Percentiles rank a stretch among this genome's conserved stretches.
These are phyloP conservation scores for Geotrichum macrosporum DNA, from an alignment of 1,139 yeast species.

Conservation along the genomic window DNA sequence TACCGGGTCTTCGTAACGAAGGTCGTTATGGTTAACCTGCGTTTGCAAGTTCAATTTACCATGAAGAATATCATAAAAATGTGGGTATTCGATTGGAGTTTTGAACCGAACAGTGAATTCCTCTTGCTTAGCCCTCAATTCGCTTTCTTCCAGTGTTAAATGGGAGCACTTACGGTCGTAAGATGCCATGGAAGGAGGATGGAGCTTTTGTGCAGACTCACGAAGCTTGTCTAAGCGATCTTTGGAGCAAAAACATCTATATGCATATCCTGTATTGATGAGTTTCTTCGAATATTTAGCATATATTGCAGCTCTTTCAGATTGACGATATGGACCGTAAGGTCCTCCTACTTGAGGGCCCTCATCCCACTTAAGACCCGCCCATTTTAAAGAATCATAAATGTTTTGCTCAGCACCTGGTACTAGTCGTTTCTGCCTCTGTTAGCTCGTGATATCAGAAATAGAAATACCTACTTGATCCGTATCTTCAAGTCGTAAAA, in stretches of 20 bases:
- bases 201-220: conserved; percentile 64
- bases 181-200: conserved; percentile 88
- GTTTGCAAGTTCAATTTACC: conserved; percentile 75
- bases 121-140: conserved; percentile 36
- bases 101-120: conserved; percentile 39
- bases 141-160: conserved; percentile 43
- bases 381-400: conserved; percentile 72
- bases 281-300: conserved; percentile 52
- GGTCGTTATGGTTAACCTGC: conserved; percentile 62
- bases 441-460: conserved; percentile 3
- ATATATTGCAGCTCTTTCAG: conserved; percentile 70
- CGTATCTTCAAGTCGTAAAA: conserved; percentile 86
- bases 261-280: conserved; percentile 67
- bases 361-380: conserved; percentile 72
- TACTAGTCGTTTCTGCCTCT: conserved; percentile 56
- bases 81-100: conserved; percentile 68
- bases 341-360: conserved; percentile 71
- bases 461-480: conserved; percentile 49
- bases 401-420: conserved; percentile 79
- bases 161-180: conserved; percentile 77
- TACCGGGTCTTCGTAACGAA: conserved; percentile 84
- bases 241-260: conserved; percentile 79
- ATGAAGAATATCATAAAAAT: conserved; percentile 67
- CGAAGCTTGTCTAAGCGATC: conserved; percentile 67
- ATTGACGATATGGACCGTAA: conserved; percentile 75